These are phyloP conservation scores for Melanomma pulvis-pyrius DNA, from an alignment of 495 filamentous ascomycete genomes.

Conservation along the genomic window DNA sequence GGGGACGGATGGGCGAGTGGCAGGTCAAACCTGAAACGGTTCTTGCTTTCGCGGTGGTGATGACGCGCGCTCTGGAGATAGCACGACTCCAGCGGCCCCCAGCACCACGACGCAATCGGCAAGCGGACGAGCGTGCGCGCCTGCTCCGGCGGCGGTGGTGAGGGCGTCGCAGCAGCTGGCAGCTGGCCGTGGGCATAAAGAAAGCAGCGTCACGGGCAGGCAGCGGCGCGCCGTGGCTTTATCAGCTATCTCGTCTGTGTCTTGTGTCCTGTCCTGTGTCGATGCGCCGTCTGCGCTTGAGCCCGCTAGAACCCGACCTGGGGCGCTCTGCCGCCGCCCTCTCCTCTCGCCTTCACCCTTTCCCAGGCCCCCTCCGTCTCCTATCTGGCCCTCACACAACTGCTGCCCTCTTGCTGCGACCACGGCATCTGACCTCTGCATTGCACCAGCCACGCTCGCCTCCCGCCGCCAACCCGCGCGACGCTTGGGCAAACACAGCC, in stretches of 20 bases:
- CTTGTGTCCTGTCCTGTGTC: neutral
- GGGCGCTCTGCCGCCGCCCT: neutral
- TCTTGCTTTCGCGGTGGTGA: conserved; percentile 18
- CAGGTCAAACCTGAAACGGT: conserved; percentile 19
- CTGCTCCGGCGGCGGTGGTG: too few species aligned
- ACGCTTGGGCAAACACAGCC: conserved; percentile 4
- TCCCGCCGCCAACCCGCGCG: neutral
- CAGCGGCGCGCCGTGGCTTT: conserved; percentile 6
- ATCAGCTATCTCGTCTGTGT: conserved; percentile 9
- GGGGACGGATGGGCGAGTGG: conserved; percentile 1
- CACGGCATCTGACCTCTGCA: neutral
- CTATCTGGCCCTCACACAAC: neutral
- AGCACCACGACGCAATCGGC: neutral
- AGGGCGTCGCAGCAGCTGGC: neutral
- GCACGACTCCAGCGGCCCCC: neutral
- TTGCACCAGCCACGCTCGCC: conserved; percentile 17
- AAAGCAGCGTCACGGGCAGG: neutral
- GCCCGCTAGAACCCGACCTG: conserved; percentile 15
- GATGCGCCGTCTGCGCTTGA: neutral
- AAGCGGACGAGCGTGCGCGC: neutral
- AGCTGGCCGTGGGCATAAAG: neutral
- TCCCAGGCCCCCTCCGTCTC: neutral
- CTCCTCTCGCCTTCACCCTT: neutral
- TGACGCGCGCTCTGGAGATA: conserved; percentile 11
- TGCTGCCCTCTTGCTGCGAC: neutral